Evolutionary conservation across 2,329 filamentous ascomycete genomes (phyloP).

Genomic region (Onygenales sp.): DNA sequence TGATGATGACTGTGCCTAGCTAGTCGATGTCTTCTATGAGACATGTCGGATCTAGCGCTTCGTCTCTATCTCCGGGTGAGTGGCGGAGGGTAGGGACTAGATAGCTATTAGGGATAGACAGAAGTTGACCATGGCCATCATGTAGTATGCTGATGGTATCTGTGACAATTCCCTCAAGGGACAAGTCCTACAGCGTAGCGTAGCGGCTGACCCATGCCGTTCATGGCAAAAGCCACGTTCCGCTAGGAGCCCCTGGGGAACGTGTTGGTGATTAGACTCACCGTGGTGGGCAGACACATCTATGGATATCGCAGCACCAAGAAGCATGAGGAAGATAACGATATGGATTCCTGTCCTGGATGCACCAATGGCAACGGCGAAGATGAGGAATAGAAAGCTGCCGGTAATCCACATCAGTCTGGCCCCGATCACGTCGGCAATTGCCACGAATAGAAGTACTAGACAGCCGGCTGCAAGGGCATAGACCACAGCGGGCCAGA

Average conservation of each 20-base stretch:
- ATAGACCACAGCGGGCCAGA: constrained; percentile 19
- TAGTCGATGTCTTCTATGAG: constrained; percentile 38
- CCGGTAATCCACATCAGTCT: constrained; percentile 36
- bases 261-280: constrained; percentile 36
- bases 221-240: constrained; percentile 38
- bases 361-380: constrained; percentile 31
- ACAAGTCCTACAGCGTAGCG: constrained; percentile 38
- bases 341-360: constrained; percentile 25
- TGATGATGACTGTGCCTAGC: constrained; percentile 37
- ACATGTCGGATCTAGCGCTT: constrained; percentile 18
- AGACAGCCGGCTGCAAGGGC: constrained; percentile 35
- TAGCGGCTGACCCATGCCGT: constrained; percentile 38
- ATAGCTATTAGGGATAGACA: constrained; percentile 26
- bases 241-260: constrained; percentile 33
- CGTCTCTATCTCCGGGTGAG: constrained; percentile 11
- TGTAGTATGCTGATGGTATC: constrained; percentile 38
- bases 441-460: constrained; percentile 35
- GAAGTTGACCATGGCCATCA: constrained; percentile 33
- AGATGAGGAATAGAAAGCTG: constrained; percentile 28
- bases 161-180: constrained; percentile 35
- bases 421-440: constrained; percentile 39
- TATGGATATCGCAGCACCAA: constrained; percentile 33
- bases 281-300: constrained; percentile 32
- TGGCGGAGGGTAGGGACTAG: constrained; percentile 26
- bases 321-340: constrained; percentile 35